Evolutionary conservation across 345 rosid genomes (phyloP), one percentile per base, ranked within the genome.

Genomic region (Hevea brasiliensis): DNA sequence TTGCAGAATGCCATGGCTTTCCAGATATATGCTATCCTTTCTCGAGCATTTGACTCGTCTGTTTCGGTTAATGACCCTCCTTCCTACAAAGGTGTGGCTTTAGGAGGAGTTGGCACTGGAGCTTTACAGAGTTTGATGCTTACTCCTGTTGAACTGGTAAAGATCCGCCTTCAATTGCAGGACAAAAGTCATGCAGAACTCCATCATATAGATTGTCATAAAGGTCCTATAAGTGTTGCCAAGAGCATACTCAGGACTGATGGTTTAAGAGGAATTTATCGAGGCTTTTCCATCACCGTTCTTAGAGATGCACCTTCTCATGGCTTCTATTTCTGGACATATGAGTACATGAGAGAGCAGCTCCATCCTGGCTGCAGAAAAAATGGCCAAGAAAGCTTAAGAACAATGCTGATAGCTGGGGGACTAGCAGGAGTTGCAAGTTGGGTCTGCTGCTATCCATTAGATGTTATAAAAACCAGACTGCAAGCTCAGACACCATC

Each of bases 1-100:
- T 58, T 86, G 88, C 92, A 90, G 97, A 95, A 95, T 75, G 99
- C 98, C 8, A 84, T 95, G 94, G 97, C 83, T 67, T 95, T 95
- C 87, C 98, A 95, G 83, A 87, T 81, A 53, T 92, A 90, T 41
- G 96, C 99, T 0, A 85, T 89, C 77, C 83, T 91, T 20, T 95
- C 98, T 26, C 87, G 94, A 66, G 88, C 92, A 23, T 85, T 88
- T 29, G 97, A 87, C 74, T 76, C 85, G 11, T 77, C 92, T 3
- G 35, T 67, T 59, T 78, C 92, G 6, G 13, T 70, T 1, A 72
- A 76, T 11, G 90, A 91, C 14, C 98, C 97, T 65, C 96, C 99
- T 48, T 84, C 97, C 61, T 92, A 88, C 85, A 85, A 63, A 83
- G 92, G 94, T 60, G 97, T 89, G 68, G 92, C 94, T 69, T 77